Evolutionary conservation across 1,284 basidiomycete species (phyloP), one percentile per base, ranked within the genome.

Genomic region (Ustilago crameri): DNA sequence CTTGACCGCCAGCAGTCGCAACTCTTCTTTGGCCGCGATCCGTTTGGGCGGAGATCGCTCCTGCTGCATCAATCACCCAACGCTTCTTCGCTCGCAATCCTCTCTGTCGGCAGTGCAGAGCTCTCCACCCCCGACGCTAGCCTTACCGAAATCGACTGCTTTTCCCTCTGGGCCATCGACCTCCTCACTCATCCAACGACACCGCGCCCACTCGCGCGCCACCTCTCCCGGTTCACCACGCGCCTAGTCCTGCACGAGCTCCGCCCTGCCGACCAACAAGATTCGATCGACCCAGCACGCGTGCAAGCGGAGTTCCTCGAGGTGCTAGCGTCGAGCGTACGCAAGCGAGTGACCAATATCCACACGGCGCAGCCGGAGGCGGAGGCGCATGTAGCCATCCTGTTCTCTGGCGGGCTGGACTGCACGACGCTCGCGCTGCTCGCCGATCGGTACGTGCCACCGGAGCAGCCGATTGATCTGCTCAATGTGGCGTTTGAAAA

Each of bases 401-500:
- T 99, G 5, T 99, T 98, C 83, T 97, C 94, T 20, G 95, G 95
- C 23, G 95, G 95, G 0, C 91, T 99, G 32, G 95, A 99, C 81
- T 98, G 91, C 17, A 91, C 94, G 0, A 86, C 93, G 23, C 78
- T 98, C 1, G 90, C 94, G 0, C 90, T 88, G 68, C 85, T 98
- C 0, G 90, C 93, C 0, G 88, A 95, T 76, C 48, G 51, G 5
- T 55, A 63, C 54, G 44, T 80, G 3, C 67, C 76, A 87, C 37
- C 91, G 93, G 80, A 41, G 3, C 72, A 82, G 57, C 90, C 93
- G 0, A 94, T 99, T 54, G 95, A 99, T 78, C 85, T 99, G 0
- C 85, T 99, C 22, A 98, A 98, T 77, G 94, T 99, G 3, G 93
- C 92, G 0, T 98, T 99, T 74, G 93, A 96, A 81, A 96, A 96